Evolutionary conservation across 1,284 basidiomycete genomes (phyloP).

Genomic region (Athelia psychrophila): DNA sequence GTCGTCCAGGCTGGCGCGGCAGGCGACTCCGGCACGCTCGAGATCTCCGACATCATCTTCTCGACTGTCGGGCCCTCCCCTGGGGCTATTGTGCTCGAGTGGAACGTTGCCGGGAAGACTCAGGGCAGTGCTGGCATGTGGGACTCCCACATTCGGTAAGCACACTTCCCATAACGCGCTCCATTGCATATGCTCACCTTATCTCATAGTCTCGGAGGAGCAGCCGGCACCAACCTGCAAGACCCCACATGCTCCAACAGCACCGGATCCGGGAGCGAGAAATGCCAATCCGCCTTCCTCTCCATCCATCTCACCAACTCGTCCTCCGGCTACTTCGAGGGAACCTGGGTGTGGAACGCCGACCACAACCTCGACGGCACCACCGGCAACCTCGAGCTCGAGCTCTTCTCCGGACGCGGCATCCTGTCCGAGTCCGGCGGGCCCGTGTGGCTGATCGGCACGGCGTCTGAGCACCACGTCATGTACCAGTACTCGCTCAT

Average conservation of each 20-base stretch:
- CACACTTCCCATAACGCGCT: constrained; percentile 4
- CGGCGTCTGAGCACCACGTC: constrained; percentile 64
- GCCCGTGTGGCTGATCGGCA: constrained; percentile 76
- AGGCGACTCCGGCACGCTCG: constrained; percentile 32
- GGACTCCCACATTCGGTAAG: constrained; percentile 42
- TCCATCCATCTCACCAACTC: constrained; percentile 59
- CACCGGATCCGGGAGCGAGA: constrained; percentile 29
- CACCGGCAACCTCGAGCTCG: constrained; percentile 44
- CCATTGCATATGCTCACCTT: constrained; percentile 44
- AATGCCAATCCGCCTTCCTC: constrained; percentile 59
- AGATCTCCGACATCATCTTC: constrained; percentile 46
- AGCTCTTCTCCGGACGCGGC: constrained; percentile 72
- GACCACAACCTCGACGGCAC: constrained; percentile 67
- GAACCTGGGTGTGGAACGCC: constrained; percentile 78
- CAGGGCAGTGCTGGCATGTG: neutral
- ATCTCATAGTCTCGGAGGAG: constrained; percentile 34
- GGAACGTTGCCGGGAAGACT: neutral
- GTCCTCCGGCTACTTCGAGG: constrained; percentile 59
- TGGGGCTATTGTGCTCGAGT: constrained; percentile 45
- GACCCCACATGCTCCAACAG: constrained; percentile 38
- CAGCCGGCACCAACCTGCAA: constrained; percentile 55
- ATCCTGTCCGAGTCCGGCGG: constrained; percentile 72
- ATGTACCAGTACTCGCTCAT: constrained; percentile 68
- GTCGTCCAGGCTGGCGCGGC: constrained; percentile 5
- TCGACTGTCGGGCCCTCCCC: constrained; percentile 45